These are phyloP conservation scores for Candolleomyces efflorescens DNA, from an alignment of 768 basidiomycete genomes.

Conservation along the genomic window DNA sequence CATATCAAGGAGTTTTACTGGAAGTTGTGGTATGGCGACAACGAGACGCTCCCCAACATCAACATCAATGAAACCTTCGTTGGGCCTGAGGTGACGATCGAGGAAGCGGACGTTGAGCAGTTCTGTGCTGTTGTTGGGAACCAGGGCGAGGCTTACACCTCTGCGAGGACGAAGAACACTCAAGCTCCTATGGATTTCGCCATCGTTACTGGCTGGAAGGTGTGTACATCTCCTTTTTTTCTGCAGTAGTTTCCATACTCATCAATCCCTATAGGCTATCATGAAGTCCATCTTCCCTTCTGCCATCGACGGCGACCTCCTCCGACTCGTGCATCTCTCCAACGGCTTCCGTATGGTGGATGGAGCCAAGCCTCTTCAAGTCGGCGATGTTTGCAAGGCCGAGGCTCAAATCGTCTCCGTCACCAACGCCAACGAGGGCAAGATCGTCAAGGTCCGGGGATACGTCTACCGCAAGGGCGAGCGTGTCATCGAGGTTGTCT, in stretches of 20 bases:
- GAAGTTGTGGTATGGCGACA: slow-evolving; percentile 95
- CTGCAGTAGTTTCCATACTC: slow-evolving; percentile 6
- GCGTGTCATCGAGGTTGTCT: slow-evolving; percentile 89
- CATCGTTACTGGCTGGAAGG: slow-evolving; percentile 98
- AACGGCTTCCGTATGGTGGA: slow-evolving; percentile 93
- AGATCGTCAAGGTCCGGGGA: slow-evolving; percentile 89
- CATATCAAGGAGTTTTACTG: slow-evolving; percentile 98
- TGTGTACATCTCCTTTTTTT: slow-evolving; percentile 31
- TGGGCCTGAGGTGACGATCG: slow-evolving; percentile 82
- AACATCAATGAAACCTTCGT: slow-evolving; percentile 78
- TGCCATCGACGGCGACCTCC: slow-evolving; percentile 87
- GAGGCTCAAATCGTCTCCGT: slow-evolving; percentile 89
- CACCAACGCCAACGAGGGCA: slow-evolving; percentile 86
- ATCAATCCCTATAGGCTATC: slow-evolving; percentile 66
- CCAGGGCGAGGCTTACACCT: slow-evolving; percentile 87
- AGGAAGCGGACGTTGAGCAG: slow-evolving; percentile 70
- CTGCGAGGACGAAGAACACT: slow-evolving; percentile 59
- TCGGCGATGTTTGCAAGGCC: slow-evolving; percentile 86
- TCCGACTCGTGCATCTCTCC: slow-evolving; percentile 95
- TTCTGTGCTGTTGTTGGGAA: slow-evolving; percentile 96
- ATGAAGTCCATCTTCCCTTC: slow-evolving; percentile 97
- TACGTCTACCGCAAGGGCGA: slow-evolving; percentile 71
- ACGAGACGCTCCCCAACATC: slow-evolving; percentile 71
- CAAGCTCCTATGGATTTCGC: slow-evolving; percentile 98
- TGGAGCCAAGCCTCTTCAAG: slow-evolving; percentile 70